A percentile compares a stretch with the other conserved stretches of the same genome.
phyloP scores from a whole-genome alignment of 2,329 filamentous ascomycete species.

The Colletotrichum ledebouriae region DNA sequence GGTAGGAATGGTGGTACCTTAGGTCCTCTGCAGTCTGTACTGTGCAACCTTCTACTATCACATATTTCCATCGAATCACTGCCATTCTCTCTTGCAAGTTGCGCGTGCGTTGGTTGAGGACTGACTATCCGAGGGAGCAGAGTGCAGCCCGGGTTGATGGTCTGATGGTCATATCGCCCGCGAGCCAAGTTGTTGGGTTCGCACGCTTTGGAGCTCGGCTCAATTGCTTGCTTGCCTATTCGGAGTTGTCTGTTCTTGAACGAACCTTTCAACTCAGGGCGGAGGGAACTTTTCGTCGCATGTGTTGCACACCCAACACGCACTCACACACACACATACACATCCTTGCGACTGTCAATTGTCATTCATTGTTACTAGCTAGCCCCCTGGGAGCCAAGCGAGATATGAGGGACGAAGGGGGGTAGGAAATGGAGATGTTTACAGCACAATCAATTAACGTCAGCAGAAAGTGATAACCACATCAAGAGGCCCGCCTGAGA shows the following conservation, averaged over 20 bases:
- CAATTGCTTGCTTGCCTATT: neutral
- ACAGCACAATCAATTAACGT: slow-evolving; percentile 12
- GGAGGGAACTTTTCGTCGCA: slow-evolving; percentile 9
- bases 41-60: too few relatives aligned
- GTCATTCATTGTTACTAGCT: neutral
- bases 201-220: slow-evolving; percentile 9
- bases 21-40: too few relatives aligned
- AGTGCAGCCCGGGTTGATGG: neutral
- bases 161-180: neutral
- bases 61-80: too few relatives aligned
- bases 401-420: slow-evolving; percentile 17
- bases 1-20: too few relatives aligned
- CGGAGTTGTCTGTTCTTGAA: slow-evolving; percentile 24
- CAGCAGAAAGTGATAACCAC: slow-evolving; percentile 5
- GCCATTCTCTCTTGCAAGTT: too few relatives aligned
- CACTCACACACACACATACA: neutral
- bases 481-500: neutral
- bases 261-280: slow-evolving; percentile 20
- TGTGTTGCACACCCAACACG: neutral
- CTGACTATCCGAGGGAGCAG: neutral
- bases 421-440: too few relatives aligned
- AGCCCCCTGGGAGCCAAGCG: slow-evolving; percentile 10
- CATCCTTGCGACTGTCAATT: slow-evolving; percentile 7
- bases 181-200: slow-evolving; percentile 4
- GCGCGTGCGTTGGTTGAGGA: too few relatives aligned